A percentile compares a stretch with the other conserved stretches of the same genome.
These are phyloP conservation scores for Aphanomyces astaci DNA, from an alignment of 352 stramenopile genomes.

Conservation along the genomic window DNA sequence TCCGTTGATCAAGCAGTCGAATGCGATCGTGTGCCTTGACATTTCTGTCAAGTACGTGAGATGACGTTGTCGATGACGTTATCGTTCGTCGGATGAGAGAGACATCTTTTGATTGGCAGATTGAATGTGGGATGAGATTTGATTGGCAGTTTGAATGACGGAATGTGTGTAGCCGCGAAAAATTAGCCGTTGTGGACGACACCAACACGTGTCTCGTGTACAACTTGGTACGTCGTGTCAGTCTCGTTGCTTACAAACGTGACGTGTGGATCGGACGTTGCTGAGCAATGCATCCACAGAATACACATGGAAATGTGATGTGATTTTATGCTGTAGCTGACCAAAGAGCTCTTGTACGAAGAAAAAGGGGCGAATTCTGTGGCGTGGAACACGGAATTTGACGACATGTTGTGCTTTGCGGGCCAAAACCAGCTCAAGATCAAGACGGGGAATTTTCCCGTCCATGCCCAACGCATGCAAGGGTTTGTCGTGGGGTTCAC, in stretches of 20 bases:
- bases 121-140: no score
- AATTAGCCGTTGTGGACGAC: constrained; percentile 88
- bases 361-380: constrained; percentile 82
- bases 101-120: no score
- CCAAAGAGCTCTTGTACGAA: constrained; percentile 85
- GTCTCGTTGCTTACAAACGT: no score
- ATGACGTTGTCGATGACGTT: background rate
- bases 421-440: constrained; percentile 85
- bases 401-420: constrained; percentile 93
- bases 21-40: constrained; percentile 83
- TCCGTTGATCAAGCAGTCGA: constrained; percentile 80
- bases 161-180: constrained; percentile 46
- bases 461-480: constrained; percentile 84
- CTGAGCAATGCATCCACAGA: no score
- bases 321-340: constrained; percentile 27
- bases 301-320: no score
- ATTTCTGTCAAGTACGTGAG: constrained; percentile 73
- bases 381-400: constrained; percentile 91
- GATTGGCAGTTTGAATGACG: background rate
- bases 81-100: no score
- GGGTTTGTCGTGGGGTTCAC: constrained; percentile 90
- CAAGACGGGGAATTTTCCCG: constrained; percentile 83
- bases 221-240: constrained; percentile 61
- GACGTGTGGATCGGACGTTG: no score
- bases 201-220: constrained; percentile 86